A percentile compares a stretch with the other conserved stretches of the same genome.
These are phyloP conservation scores for Ambrosiella beaveri DNA, from an alignment of 2,329 filamentous ascomycete genomes.

Conservation along the genomic window DNA sequence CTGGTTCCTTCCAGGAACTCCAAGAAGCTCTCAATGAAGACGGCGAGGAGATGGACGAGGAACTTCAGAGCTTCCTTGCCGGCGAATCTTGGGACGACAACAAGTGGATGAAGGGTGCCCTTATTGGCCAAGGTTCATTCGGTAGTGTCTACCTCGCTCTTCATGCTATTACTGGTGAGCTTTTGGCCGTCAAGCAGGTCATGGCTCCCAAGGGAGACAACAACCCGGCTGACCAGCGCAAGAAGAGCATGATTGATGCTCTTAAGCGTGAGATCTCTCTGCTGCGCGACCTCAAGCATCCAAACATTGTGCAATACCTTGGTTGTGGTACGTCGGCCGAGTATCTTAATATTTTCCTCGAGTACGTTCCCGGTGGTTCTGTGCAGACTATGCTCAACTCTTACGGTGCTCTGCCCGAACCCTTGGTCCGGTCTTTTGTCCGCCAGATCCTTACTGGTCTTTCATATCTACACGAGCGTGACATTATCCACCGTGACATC, in stretches of 20 bases:
- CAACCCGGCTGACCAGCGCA: conserved; percentile 70
- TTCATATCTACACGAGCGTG: conserved; percentile 79
- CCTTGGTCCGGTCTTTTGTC: conserved; percentile 88
- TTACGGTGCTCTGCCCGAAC: conserved; percentile 86
- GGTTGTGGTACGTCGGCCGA: conserved; percentile 83
- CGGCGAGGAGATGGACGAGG: conserved; percentile 79
- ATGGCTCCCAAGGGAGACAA: conserved; percentile 69
- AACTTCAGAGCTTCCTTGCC: conserved; percentile 74
- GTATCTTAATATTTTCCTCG: conserved; percentile 97
- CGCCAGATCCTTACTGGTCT: conserved; percentile 86
- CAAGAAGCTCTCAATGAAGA: conserved; percentile 76
- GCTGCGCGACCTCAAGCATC: conserved; percentile 80
- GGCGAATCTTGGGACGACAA: conserved; percentile 91
- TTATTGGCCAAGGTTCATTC: conserved; percentile 94
- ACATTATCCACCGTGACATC: conserved; percentile 97
- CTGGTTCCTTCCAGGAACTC: conserved; percentile 65
- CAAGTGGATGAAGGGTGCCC: conserved; percentile 98
- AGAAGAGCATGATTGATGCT: conserved; percentile 96
- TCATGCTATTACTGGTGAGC: conserved; percentile 88
- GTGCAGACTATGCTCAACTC: conserved; percentile 98
- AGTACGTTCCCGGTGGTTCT: conserved; percentile 93
- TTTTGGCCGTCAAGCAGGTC: conserved; percentile 97
- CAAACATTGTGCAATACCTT: conserved; percentile 96
- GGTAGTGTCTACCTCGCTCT: conserved; percentile 89
- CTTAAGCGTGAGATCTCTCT: conserved; percentile 93